Percentiles rank a stretch among this genome's conserved stretches.
Evolutionary conservation across 2,329 filamentous ascomycete species (phyloP).

Genomic region (Cercospora sp.): DNA sequence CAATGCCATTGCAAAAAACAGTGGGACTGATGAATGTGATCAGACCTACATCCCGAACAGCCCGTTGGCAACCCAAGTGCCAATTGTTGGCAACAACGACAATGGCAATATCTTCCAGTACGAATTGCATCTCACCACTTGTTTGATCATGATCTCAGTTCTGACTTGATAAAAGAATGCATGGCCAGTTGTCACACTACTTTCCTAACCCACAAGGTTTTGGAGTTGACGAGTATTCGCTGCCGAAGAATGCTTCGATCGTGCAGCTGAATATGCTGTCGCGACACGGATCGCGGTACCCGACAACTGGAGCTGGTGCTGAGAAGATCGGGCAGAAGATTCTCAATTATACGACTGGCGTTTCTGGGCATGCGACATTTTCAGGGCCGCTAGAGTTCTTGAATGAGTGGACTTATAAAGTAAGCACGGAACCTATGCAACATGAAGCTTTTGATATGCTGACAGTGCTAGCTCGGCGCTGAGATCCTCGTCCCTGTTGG

Average conservation of each 20-base stretch:
- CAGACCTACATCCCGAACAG: constrained; percentile 66
- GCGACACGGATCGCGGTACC: constrained; percentile 73
- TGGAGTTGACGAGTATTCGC: constrained; percentile 69
- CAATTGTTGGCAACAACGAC: constrained; percentile 59
- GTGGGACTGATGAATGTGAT: background rate
- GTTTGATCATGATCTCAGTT: background rate
- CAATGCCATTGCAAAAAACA: background rate
- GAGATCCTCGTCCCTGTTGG: constrained; percentile 74
- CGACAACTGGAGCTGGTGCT: constrained; percentile 61
- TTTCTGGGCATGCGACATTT: constrained; percentile 47
- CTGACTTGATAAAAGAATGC: constrained; percentile 43
- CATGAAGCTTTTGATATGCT: background rate
- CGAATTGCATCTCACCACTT: background rate
- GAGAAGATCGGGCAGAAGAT: constrained; percentile 59
- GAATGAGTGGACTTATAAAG: constrained; percentile 63
- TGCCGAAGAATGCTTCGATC: constrained; percentile 67
- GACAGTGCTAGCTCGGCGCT: constrained; percentile 55
- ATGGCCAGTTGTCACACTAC: constrained; percentile 71
- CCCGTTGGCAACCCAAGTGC: constrained; percentile 70
- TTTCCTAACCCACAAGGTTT: constrained; percentile 68
- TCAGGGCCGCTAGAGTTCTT: constrained; percentile 65
- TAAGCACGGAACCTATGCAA: background rate
- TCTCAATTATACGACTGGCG: constrained; percentile 50
- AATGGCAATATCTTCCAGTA: constrained; percentile 67
- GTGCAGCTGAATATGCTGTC: constrained; percentile 72